Evolutionary conservation across 768 basidiomycete species (phyloP), one percentile per base, ranked within the genome.

Genomic region (Chalciporus sphaerocephalus): DNA sequence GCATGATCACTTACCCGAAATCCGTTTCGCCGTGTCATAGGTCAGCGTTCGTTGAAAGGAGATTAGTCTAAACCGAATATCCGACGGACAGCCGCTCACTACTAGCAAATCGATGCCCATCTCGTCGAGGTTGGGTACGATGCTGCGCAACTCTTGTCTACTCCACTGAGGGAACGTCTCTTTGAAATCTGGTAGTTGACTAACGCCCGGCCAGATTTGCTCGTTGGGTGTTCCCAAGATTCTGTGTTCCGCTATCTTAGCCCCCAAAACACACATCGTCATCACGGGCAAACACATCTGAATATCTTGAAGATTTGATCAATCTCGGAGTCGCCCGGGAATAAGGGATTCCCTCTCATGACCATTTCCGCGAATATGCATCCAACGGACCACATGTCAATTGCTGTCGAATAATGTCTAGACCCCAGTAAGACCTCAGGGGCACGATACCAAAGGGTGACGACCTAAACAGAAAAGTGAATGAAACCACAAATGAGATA

Each of bases 311-410:
- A 98, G 53, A 98, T 98, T 73, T 99, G 96, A 69, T 99, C 96
- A 61, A 98, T 99, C 71, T 99, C 96, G 21, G 96, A 98, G 70
- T 99, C 96, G 5, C 96, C 96, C 18, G 96, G 95, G 78, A 99
- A 99, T 11, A 97, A 74, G 2, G 95, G 80, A 80, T 62, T 83
- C 54, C 88, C 88, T 49, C 81, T 78, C 87, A 94, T 90, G 43
- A 92, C 86, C 95, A 98, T 97, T 71, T 99, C 96, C 7, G 95
- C 95, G 60, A 96, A 92, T 64, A 99, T 98, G 61, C 94, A 97
- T 0, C 88, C 96, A 17, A 99, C 95, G n/a, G 92, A 94, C 96
- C 96, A 99, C 92, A 98, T 96, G 70, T 99, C 96, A 59, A 99
- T 89, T 3, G 92, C 91, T 2, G 96, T 99, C 13, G 92, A 86